Percentiles rank a stretch among this genome's conserved stretches.
Evolutionary conservation across 371 early-diverging fungal genomes (phyloP).

Genomic region (Lichtheimia ramosa): DNA sequence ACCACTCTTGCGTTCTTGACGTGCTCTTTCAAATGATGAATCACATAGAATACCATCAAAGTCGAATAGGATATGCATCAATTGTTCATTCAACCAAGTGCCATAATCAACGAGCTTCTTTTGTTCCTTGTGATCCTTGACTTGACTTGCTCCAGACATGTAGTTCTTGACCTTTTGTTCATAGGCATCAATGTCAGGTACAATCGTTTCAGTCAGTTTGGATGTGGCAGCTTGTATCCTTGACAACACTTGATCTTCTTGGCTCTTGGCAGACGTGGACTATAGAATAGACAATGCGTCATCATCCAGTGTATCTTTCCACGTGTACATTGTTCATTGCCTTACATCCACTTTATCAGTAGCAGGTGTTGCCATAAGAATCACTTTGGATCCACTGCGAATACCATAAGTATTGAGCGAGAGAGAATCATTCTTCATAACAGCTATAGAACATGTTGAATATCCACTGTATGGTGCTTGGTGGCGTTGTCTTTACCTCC

Average conservation of each 20-base stretch:
- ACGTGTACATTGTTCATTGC: not conserved
- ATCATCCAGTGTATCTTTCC: not conserved
- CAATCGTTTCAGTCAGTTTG: conserved; percentile 11
- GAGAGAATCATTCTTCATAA: conserved; percentile 23
- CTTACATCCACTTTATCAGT: not conserved
- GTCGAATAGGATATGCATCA: conserved; percentile 25
- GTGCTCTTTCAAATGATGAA: conserved; percentile 12
- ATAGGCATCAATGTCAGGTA: conserved; percentile 21
- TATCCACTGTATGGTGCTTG: not conserved
- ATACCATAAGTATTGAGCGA: conserved; percentile 17
- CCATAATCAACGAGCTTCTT: conserved; percentile 20
- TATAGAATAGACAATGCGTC: not conserved
- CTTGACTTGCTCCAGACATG: not conserved
- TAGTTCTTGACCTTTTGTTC: conserved; percentile 18
- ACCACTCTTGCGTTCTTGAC: conserved; percentile 19
- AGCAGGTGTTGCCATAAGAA: conserved; percentile 12
- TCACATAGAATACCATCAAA: conserved; percentile 20
- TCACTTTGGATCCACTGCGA: conserved; percentile 16
- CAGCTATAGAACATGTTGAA: conserved; percentile 11
- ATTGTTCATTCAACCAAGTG: conserved; percentile 18
- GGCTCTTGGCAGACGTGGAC: not conserved
- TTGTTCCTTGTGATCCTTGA: conserved; percentile 13
- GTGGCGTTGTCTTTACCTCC: conserved; percentile 29
- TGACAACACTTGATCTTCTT: conserved; percentile 9
- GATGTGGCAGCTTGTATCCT: conserved; percentile 4